These are phyloP conservation scores for Cornus controversa DNA, from an alignment of 148 eudicot species.

Conservation along the genomic window DNA sequence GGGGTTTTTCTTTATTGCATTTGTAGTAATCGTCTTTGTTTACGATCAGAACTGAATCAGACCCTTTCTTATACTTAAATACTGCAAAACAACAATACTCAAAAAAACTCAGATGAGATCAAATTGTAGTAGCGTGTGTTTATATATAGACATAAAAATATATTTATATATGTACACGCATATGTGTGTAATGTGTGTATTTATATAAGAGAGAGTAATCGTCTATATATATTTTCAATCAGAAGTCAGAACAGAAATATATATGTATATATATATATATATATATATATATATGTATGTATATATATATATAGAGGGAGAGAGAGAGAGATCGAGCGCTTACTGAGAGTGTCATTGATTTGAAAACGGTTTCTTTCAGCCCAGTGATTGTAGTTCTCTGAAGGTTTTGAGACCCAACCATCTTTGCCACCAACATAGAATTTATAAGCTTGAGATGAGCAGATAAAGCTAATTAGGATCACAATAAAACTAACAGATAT, in stretches of 20 bases:
- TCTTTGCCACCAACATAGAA: slow-evolving; percentile 30
- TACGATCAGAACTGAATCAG: slow-evolving; percentile 24
- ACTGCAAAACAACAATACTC: no score
- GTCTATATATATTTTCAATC: no score
- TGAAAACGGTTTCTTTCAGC: slow-evolving; percentile 30
- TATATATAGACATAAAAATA: no score
- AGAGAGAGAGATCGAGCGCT: no score
- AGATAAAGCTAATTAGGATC: background rate
- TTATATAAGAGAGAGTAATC: no score
- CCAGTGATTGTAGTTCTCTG: slow-evolving; percentile 31
- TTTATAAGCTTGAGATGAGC: slow-evolving; percentile 20
- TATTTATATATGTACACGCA: no score
- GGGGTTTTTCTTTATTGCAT: slow-evolving; percentile 38
- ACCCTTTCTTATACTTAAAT: slow-evolving; percentile 22
- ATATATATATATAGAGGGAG: no score
- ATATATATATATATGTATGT: background rate
- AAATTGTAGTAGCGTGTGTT: no score
- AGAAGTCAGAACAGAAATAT: no score
- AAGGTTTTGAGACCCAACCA: slow-evolving; percentile 34
- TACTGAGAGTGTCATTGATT: slow-evolving; percentile 36
- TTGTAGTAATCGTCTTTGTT: slow-evolving; percentile 26
- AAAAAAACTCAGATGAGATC: no score
- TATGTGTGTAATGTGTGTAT: no score
- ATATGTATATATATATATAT: background rate
- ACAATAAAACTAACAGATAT: background rate